Evolutionary conservation across 768 basidiomycete species (phyloP), one percentile per base, ranked within the genome.

Genomic region (Mycena maculata): DNA sequence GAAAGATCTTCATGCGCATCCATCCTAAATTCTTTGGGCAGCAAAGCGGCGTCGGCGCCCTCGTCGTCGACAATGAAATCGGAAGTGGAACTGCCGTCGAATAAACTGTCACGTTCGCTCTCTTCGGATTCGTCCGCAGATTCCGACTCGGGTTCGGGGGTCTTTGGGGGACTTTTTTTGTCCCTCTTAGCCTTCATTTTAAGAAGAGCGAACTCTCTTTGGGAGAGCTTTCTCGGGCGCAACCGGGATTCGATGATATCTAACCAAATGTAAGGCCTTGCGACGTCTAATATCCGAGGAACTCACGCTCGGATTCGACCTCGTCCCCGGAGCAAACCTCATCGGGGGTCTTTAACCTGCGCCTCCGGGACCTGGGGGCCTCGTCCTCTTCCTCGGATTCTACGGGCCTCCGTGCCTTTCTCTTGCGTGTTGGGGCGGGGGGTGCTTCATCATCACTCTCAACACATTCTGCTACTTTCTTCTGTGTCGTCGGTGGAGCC

Each of bases 1-100:
- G 86, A 80, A 22, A 92, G 81, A 71, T 93, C 91, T 74, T 94
- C 89, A 74, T 92, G 90, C 2, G 89, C 84, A 60, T 86, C 86
- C 89, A 92, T 89, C 76, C 93, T 95, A 79, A 94, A 97, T 72
- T 91, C 87, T 56, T 83, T 82, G 11, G 93, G 94, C n/a, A 94
- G 82, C 38, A 84, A 77, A 22, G 85, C 77, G 4, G 75, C 73
- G 0, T 73, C 80, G 27, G 65, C 76, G 10, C 75, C 82, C 64
- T 90, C 88, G 67, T 94, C 92, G 39, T 93, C 88, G 33, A 93
- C 89, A 66, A 93, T 92, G 60, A 83, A 85, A 60, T 79, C 76
- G 20, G 78, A 81, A 39, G 81, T 80, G 15, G 84, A 83, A 42
- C 79, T 75, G 47, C 77, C 80, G 65, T 76, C 74, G 45, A 81